Evolutionary conservation across 176 grass and related monocot species (phyloP).

Genomic region (Lolium rigidum): DNA sequence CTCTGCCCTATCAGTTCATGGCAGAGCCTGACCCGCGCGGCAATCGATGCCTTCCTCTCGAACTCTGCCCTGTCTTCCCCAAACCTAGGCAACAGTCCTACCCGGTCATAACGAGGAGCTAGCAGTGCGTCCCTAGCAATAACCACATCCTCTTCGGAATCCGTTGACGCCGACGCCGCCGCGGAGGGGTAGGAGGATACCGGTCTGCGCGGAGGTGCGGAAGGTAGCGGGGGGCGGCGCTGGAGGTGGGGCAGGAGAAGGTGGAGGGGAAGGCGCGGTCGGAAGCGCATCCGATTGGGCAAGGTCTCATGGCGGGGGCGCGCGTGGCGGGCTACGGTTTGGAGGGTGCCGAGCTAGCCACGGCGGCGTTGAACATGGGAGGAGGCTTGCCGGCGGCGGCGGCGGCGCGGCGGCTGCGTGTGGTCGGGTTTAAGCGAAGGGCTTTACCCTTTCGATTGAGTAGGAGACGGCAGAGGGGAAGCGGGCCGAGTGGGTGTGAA

Average conservation of each 20-base stretch:
- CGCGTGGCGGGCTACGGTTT: neutral
- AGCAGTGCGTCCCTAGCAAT: conserved; percentile 19
- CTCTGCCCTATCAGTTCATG: conserved; percentile 58
- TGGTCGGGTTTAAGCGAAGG: conserved; percentile 13
- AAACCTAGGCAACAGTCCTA: neutral
- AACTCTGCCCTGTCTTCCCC: neutral
- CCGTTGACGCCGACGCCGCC: conserved; percentile 25
- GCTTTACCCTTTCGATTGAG: neutral
- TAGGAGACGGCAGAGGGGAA: neutral
- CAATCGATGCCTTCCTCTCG: conserved; percentile 25
- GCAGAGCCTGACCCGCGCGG: conserved; percentile 46
- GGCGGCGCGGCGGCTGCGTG: no score
- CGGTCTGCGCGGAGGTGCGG: neutral
- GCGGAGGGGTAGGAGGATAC: conserved; percentile 19
- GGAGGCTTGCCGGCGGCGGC: conserved; percentile 17
- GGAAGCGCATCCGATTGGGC: conserved; percentile 57
- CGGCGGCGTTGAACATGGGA: conserved; percentile 21
- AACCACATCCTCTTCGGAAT: conserved; percentile 42
- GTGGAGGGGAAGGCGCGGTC: conserved; percentile 36
- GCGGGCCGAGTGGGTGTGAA: neutral
- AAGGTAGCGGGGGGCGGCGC: neutral
- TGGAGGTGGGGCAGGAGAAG: conserved; percentile 36
- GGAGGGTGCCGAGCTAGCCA: neutral
- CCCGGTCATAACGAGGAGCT: conserved; percentile 6
- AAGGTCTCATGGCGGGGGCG: conserved; percentile 37